Evolutionary conservation across 176 grass and related monocot genomes (phyloP).

Genomic region (Aegilops tauschii): DNA sequence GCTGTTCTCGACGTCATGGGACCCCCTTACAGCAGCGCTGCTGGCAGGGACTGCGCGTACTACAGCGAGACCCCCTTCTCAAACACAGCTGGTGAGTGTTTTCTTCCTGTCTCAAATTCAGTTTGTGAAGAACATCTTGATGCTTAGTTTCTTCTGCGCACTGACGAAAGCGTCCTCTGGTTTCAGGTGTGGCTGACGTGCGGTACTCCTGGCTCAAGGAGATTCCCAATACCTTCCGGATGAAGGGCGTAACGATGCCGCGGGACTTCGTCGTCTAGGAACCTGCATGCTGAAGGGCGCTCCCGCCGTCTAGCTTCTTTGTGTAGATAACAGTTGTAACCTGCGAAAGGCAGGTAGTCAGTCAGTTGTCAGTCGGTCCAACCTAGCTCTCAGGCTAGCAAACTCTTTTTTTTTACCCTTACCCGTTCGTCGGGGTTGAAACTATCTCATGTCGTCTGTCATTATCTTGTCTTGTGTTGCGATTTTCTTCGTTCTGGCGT

Average conservation of each 20-base stretch:
- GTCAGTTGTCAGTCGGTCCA: too few relatives aligned
- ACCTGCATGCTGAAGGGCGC: background rate
- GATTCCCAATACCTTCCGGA: slow-evolving; percentile 36
- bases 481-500: background rate
- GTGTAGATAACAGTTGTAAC: slow-evolving; percentile 24
- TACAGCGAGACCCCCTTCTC: slow-evolving; percentile 41
- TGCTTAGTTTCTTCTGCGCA: background rate
- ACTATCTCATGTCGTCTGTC: slow-evolving; percentile 24
- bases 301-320: background rate
- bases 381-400: background rate
- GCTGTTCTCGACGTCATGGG: slow-evolving; percentile 84
- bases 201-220: slow-evolving; percentile 65
- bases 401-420: background rate
- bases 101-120: background rate
- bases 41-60: slow-evolving; percentile 72
- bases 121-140: background rate
- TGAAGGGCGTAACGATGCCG: slow-evolving; percentile 37
- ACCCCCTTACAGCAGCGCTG: slow-evolving; percentile 51
- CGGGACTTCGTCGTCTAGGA: slow-evolving; percentile 27
- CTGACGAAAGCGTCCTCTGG: slow-evolving; percentile 9
- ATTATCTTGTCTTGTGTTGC: slow-evolving; percentile 1
- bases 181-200: slow-evolving; percentile 42
- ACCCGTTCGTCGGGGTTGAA: slow-evolving; percentile 23
- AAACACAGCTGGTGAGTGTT: slow-evolving; percentile 42
- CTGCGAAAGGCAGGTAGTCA: background rate